phyloP scores from a whole-genome alignment of 2,329 filamentous ascomycete species.

The Tolypocladium sp. region DNA sequence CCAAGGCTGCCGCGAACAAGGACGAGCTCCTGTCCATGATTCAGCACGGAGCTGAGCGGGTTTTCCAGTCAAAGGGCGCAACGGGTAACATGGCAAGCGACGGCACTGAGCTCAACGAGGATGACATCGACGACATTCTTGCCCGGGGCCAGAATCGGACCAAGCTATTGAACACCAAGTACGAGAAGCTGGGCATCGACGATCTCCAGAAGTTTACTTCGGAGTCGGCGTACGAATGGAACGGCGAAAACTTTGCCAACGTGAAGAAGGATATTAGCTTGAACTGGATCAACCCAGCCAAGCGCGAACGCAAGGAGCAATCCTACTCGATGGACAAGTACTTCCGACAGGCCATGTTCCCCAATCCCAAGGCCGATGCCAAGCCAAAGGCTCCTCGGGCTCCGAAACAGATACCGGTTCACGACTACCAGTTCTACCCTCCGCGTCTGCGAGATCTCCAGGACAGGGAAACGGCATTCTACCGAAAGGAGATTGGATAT shows the following conservation, averaged over 20 bases:
- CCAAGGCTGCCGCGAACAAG: slow-evolving; percentile 88
- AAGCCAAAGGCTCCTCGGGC: slow-evolving; percentile 95
- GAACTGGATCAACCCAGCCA: slow-evolving; percentile 95
- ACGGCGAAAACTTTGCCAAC: slow-evolving; percentile 89
- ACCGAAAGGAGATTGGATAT: slow-evolving; percentile 92
- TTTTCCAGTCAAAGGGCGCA: slow-evolving; percentile 69
- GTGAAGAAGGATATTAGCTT: slow-evolving; percentile 87
- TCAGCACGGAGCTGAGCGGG: slow-evolving; percentile 92
- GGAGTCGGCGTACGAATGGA: slow-evolving; percentile 98
- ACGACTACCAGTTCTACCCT: slow-evolving; percentile 98
- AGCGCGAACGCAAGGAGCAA: slow-evolving; percentile 96
- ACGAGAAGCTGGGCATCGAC: slow-evolving; percentile 93
- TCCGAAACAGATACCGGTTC: slow-evolving; percentile 82
- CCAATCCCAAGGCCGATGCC: slow-evolving; percentile 71
- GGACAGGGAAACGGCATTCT: slow-evolving; percentile 91
- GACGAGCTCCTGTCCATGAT: slow-evolving; percentile 97
- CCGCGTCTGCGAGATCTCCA: slow-evolving; percentile 76
- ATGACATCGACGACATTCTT: slow-evolving; percentile 85
- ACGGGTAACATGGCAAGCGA: slow-evolving; percentile 51
- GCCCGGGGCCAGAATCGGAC: slow-evolving; percentile 82
- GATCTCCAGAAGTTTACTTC: slow-evolving; percentile 97
- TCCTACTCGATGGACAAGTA: slow-evolving; percentile 99
- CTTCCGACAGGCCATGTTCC: slow-evolving; percentile 81
- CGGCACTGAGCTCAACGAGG: slow-evolving; percentile 61
- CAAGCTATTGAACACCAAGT: slow-evolving; percentile 82